These are phyloP conservation scores for Claviceps humidiphila DNA, from an alignment of 2,329 filamentous ascomycete species.

Conservation along the genomic window DNA sequence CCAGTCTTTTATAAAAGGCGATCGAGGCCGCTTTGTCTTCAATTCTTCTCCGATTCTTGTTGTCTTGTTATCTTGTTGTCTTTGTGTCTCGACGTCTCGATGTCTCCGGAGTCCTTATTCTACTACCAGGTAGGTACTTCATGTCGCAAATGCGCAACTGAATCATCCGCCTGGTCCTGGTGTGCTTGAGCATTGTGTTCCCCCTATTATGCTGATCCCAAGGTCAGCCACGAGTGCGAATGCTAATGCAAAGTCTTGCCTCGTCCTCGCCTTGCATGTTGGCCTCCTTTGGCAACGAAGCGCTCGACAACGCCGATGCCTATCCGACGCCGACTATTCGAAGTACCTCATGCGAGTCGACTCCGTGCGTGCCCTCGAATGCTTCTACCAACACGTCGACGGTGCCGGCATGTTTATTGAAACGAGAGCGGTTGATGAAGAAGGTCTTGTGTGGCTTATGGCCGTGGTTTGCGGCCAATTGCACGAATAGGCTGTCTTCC, in stretches of 20 bases:
- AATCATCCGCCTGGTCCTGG: neutral
- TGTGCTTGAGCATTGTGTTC: neutral
- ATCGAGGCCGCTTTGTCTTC: neutral
- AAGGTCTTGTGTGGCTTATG: neutral
- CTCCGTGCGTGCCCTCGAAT: too few relatives aligned
- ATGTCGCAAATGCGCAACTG: neutral
- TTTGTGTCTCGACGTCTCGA: too few relatives aligned
- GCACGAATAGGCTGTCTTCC: slow-evolving; percentile 2
- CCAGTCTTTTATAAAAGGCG: slow-evolving; percentile 6
- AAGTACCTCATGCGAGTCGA: neutral
- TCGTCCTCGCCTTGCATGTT: neutral
- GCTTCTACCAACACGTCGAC: too few relatives aligned
- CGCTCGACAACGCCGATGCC: neutral
- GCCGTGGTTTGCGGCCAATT: neutral
- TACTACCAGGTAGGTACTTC: neutral
- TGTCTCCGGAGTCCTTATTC: too few relatives aligned
- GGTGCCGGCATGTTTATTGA: too few relatives aligned
- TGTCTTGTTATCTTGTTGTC: too few relatives aligned
- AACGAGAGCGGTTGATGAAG: too few relatives aligned
- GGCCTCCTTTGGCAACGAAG: neutral
- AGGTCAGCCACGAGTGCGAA: neutral
- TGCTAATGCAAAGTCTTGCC: neutral
- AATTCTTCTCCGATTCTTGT: too few relatives aligned
- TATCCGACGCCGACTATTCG: neutral
- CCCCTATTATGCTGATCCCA: neutral